A percentile compares a stretch with the other conserved stretches of the same genome.
phyloP scores from a whole-genome alignment of 148 eudicot genomes.

The Rhododendron ovatum region DNA sequence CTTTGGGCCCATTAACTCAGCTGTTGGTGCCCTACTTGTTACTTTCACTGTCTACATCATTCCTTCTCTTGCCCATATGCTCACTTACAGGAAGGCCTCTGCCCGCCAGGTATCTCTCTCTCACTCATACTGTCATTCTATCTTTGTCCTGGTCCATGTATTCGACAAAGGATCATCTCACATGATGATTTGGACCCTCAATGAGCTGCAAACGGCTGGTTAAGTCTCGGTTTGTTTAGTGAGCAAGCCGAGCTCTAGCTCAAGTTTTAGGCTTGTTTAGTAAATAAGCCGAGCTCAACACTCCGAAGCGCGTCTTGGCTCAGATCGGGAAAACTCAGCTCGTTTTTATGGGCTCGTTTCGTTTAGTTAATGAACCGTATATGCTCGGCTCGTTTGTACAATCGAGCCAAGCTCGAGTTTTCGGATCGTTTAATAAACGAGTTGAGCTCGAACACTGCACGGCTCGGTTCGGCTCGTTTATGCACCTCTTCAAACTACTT shows the following conservation, averaged over 20 bases:
- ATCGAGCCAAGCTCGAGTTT: no score
- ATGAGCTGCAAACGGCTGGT: no score
- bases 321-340: no score
- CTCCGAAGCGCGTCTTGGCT: no score
- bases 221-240: no score
- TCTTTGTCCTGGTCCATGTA: not conserved
- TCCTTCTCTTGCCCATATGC: constrained; percentile 86
- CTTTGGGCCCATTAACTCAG: constrained; percentile 77
- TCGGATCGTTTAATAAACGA: not conserved
- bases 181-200: not conserved
- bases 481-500: not conserved
- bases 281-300: no score
- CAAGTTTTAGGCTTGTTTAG: no score
- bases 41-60: constrained; percentile 90
- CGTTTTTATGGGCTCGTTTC: no score
- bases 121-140: not conserved
- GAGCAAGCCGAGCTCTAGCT: no score
- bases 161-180: not conserved
- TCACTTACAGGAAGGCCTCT: constrained; percentile 64
- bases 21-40: constrained; percentile 85
- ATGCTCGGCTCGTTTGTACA: no score
- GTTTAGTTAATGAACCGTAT: not conserved
- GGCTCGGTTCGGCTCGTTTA: not conserved
- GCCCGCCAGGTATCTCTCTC: constrained; percentile 53
- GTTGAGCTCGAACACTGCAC: not conserved